Conservation (phyloP, 2,329 filamentous ascomycete species). For the Neocatenulostroma microsporum region DNA sequence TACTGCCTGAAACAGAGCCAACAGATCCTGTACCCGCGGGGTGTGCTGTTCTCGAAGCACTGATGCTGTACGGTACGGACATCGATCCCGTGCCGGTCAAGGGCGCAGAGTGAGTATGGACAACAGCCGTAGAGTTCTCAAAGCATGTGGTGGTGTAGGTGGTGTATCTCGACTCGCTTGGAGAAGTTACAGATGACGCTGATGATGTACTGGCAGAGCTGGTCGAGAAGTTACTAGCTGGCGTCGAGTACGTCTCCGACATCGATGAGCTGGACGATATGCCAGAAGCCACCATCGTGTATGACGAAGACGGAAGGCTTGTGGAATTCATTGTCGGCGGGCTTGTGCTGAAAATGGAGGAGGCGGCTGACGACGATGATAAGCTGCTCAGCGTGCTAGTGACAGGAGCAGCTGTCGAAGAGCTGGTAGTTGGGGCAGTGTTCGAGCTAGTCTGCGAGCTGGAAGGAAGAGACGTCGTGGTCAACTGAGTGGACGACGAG, state of each 20-base stretch:
- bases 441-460: too few species aligned
- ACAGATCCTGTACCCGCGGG: not conserved
- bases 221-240: too few species aligned
- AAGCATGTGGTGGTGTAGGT: constrained; percentile 4
- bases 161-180: constrained; percentile 1
- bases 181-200: constrained; percentile 1
- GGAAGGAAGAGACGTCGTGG: too few species aligned
- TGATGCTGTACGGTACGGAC: not conserved
- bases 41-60: not conserved
- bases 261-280: too few species aligned
- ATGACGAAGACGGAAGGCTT: too few species aligned
- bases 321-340: constrained; percentile 1
- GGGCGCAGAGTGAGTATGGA: constrained; percentile 5
- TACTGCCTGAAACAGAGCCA: too few species aligned
- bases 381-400: not conserved
- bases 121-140: constrained; percentile 1
- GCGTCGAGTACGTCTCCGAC: too few species aligned
- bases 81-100: not conserved
- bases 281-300: too few species aligned
- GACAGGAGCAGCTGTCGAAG: too few species aligned
- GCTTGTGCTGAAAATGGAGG: too few species aligned
- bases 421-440: not conserved
- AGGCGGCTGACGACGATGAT: not conserved
- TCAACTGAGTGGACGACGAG: too few species aligned
- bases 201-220: not conserved